phyloP scores from a whole-genome alignment of 306 rosid species.

The Mimosa bimucronata region DNA sequence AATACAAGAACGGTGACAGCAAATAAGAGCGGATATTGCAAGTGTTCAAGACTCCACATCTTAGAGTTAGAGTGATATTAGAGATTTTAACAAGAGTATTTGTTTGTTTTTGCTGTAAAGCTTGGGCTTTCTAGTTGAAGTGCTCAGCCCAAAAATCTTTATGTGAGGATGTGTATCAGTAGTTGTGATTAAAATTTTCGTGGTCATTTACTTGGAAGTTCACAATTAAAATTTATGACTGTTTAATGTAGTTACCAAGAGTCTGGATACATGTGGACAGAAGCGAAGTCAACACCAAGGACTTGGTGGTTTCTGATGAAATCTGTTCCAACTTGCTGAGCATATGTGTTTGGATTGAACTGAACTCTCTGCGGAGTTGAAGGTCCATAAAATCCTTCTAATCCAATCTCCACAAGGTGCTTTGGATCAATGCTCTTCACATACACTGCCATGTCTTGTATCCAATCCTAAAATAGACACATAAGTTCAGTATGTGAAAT shows the following conservation, averaged over 20 bases:
- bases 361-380: constrained; percentile 79
- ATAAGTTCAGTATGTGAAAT: constrained; percentile 14
- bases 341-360: constrained; percentile 84
- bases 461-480: constrained; percentile 69
- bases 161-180: no score
- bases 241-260: constrained; percentile 64
- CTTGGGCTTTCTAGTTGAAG: no score
- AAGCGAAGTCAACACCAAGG: constrained; percentile 91
- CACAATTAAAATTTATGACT: neutral
- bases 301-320: constrained; percentile 90
- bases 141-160: neutral
- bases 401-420: constrained; percentile 86
- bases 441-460: constrained; percentile 84
- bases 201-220: neutral
- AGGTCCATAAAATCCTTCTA: constrained; percentile 95
- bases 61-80: neutral
- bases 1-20: neutral
- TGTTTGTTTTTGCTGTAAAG: no score
- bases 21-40: neutral
- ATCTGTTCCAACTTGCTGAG: constrained; percentile 93
- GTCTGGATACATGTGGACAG: constrained; percentile 91
- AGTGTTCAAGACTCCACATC: neutral
- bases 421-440: constrained; percentile 91
- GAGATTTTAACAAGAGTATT: neutral
- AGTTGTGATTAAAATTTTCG: neutral